These are phyloP conservation scores for Hymenoscyphus albidus DNA, from an alignment of 2,329 filamentous ascomycete species.

Conservation along the genomic window DNA sequence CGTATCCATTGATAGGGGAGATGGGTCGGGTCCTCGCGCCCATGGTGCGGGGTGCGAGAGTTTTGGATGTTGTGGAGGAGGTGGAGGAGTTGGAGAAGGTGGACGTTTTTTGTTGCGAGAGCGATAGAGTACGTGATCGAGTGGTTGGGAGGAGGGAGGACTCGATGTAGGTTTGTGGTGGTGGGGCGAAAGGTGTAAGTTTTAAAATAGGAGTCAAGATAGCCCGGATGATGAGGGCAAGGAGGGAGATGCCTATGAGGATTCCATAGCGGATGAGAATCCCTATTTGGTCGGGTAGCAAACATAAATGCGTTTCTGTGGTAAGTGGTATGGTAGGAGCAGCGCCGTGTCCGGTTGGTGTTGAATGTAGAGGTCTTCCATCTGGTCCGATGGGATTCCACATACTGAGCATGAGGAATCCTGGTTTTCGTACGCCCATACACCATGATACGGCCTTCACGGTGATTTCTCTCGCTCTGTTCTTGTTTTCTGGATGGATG, in stretches of 20 bases:
- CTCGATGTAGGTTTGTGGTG: constrained; percentile 5
- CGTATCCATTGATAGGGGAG: constrained; percentile 32
- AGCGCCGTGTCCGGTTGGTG: constrained; percentile 28
- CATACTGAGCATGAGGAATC: constrained; percentile 82
- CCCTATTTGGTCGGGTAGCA: constrained; percentile 81
- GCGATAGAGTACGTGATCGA: constrained; percentile 19
- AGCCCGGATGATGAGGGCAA: constrained; percentile 50
- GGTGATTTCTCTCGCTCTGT: constrained; percentile 74
- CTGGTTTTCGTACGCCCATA: constrained; percentile 87
- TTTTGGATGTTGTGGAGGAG: constrained; percentile 28
- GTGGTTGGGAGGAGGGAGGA: constrained; percentile 25
- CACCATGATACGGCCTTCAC: constrained; percentile 95
- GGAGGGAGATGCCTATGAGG: constrained; percentile 52
- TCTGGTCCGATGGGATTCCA: constrained; percentile 80
- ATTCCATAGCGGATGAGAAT: constrained; percentile 77
- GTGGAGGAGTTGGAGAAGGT: constrained; percentile 20
- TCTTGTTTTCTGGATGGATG: constrained; percentile 59
- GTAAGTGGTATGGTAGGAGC: constrained; percentile 50
- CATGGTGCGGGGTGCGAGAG: constrained; percentile 29
- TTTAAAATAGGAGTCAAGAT: constrained; percentile 54
- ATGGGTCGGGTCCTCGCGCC: constrained; percentile 29
- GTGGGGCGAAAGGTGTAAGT: constrained; percentile 35
- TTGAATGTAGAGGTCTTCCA: constrained; percentile 43
- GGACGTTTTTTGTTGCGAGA: neutral
- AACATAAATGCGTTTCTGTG: constrained; percentile 82